A percentile compares a stretch with the other conserved stretches of the same genome.
Evolutionary conservation across 257 asterid species (phyloP).

Genomic region (Nyctanthes arbortristis): DNA sequence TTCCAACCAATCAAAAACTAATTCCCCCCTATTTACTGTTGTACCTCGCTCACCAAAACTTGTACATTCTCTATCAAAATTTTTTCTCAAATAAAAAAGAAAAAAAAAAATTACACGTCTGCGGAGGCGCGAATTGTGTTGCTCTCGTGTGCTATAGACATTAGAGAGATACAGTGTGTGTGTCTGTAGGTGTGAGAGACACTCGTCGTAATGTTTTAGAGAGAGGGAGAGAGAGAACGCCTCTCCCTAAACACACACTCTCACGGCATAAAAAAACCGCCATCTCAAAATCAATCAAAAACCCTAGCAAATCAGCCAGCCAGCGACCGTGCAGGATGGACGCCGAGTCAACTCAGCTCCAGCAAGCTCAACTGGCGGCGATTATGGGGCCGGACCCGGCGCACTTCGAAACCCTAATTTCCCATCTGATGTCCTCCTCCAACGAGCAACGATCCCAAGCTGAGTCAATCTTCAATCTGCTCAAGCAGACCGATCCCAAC

Average conservation of each 20-base stretch:
- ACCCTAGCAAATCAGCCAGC: constrained; percentile 45
- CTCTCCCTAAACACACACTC: constrained; percentile 10
- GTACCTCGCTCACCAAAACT: constrained; percentile 20
- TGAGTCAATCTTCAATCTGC: constrained; percentile 68
- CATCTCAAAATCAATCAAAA: constrained; percentile 34
- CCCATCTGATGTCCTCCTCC: no score
- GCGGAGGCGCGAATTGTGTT: no score
- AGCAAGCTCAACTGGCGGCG: constrained; percentile 75
- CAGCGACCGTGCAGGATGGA: constrained; percentile 46
- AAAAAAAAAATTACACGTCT: no score
- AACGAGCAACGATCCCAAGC: no score
- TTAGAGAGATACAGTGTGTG: constrained; percentile 16
- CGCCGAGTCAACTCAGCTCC: constrained; percentile 74
- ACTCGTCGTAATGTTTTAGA: no score
- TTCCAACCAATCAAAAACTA: constrained; percentile 23
- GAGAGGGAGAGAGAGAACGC: constrained; percentile 13
- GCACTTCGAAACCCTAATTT: constrained; percentile 69
- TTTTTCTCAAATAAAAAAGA: no score
- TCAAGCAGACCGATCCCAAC: constrained; percentile 82
- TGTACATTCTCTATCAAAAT: constrained; percentile 27
- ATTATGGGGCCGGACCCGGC: constrained; percentile 75
- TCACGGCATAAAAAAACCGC: no score
- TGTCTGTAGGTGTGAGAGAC: constrained; percentile 33
- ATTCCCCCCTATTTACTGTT: constrained; percentile 15
- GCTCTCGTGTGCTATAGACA: constrained; percentile 1